phyloP scores from a whole-genome alignment of 768 basidiomycete genomes.

The Daedaleopsis nitida region DNA sequence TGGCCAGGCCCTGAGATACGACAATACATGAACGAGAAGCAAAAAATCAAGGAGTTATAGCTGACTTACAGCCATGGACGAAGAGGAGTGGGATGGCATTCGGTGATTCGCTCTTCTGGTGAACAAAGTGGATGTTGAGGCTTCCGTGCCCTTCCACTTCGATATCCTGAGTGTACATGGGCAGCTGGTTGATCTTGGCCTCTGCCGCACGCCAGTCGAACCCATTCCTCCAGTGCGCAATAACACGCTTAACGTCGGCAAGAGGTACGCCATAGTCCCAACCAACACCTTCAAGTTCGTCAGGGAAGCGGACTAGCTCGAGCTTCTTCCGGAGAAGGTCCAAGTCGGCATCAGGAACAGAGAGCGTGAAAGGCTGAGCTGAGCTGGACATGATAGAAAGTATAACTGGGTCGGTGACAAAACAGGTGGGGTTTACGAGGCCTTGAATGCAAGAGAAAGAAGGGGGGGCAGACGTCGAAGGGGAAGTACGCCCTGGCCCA shows the following conservation, averaged over 20 bases:
- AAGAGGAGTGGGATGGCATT: conserved; percentile 43
- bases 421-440: too few species aligned
- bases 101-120: conserved; percentile 44
- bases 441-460: too few species aligned
- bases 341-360: conserved; percentile 11
- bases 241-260: conserved; percentile 48
- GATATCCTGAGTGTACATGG: conserved; percentile 57
- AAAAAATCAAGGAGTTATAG: background rate
- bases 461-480: too few species aligned
- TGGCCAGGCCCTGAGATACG: conserved; percentile 56
- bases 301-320: conserved; percentile 28
- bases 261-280: conserved; percentile 28
- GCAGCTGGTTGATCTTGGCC: conserved; percentile 51
- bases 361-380: too few species aligned
- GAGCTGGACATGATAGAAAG: too few species aligned
- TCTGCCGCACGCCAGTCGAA: conserved; percentile 62
- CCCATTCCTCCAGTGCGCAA: conserved; percentile 50
- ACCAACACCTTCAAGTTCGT: conserved; percentile 27
- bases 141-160: conserved; percentile 47
- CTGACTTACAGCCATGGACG: conserved; percentile 56
- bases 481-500: too few species aligned
- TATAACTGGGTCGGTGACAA: too few species aligned
- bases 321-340: conserved; percentile 29
- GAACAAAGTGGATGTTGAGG: conserved; percentile 56
- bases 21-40: background rate